A percentile compares a stretch with the other conserved stretches of the same genome.
Conservation (phyloP, 208 protist species). For the Acanthamoeba royreba region DNA sequence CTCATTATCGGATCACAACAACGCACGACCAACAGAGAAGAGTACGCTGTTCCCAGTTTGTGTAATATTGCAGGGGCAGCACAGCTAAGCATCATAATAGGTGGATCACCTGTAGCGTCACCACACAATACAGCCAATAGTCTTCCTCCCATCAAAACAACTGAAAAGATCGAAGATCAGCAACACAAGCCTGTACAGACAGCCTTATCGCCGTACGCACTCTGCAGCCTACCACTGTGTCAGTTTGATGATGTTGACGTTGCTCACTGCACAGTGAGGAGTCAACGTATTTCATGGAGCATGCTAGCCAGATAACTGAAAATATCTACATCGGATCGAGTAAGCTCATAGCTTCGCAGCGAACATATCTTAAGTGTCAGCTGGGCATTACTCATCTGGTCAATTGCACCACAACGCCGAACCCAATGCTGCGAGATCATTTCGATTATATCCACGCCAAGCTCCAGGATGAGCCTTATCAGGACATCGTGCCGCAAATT, state of each 20-base stretch:
- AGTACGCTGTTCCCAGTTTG: too few species aligned
- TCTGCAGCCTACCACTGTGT: neutral
- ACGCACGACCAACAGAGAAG: too few species aligned
- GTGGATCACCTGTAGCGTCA: neutral
- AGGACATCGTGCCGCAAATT: neutral
- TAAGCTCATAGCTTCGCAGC: neutral
- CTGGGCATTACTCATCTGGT: neutral
- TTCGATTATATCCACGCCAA: neutral
- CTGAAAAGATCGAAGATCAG: neutral
- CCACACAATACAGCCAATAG: neutral
- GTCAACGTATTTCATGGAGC: constrained; percentile 17
- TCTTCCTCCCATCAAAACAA: neutral
- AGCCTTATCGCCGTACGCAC: neutral
- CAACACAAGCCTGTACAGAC: neutral
- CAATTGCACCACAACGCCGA: neutral
- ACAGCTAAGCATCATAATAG: too few species aligned
- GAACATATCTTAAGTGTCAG: neutral
- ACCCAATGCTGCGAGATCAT: neutral
- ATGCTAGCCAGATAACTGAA: neutral
- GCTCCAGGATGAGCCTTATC: neutral
- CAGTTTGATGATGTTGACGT: neutral
- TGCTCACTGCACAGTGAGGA: neutral
- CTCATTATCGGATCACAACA: neutral
- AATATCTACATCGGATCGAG: neutral
- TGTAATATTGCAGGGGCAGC: too few species aligned